Base-by-base conservation (phyloP, 2,329 filamentous ascomycete genomes). In the Aspergillus caelatus region DNA sequence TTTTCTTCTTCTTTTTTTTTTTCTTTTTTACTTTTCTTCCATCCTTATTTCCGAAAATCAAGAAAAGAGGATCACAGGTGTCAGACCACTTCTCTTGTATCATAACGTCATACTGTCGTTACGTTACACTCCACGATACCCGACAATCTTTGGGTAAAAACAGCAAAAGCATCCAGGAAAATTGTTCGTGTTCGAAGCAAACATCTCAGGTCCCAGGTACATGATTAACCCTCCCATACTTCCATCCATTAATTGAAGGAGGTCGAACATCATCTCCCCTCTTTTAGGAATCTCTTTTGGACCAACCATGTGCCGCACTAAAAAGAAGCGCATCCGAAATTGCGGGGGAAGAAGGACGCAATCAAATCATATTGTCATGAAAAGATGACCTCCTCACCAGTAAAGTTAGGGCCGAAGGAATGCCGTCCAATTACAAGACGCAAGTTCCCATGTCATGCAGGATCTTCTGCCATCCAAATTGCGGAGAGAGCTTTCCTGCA, bases 401-500 rank as follows among this genome's bases (percentile, higher is more conserved):
- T 58, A 58, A 32, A 53, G 46, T 53, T 54, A 39, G 16, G 36
- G n/a, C 16, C 39, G 58, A 48, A 50, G 46, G 41, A 43, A 14
- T 61, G 45, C 12, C 41, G 32, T 54, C 58, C 54, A 64, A 59
- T 62, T 28, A 43, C 34, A n/a, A 39, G 57, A 50, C 39, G 54
- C 45, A 50, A 48, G 34, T 32, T 46, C 53, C 41, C 48, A 26
- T 56, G 62, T 64, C 53, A 62, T 67, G 65, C 67, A 69, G 67
- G 64, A 69, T 69, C 64, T 59, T 50, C 63, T 57, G 62, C 59
- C 56, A 46, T 62, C 50, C 53, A 59, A 65, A 65, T 62, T 68
- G 67, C 64, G 67, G 67, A 69, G 67, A 67, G 67, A 68, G 65
- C 67, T 67, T 67, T 62, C 61, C 64, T 60, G 59, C 56, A 46